A percentile compares a stretch with the other conserved stretches of the same genome.
These are phyloP conservation scores for Passalora sequoiae DNA, from an alignment of 2,329 filamentous ascomycete species.

Conservation along the genomic window DNA sequence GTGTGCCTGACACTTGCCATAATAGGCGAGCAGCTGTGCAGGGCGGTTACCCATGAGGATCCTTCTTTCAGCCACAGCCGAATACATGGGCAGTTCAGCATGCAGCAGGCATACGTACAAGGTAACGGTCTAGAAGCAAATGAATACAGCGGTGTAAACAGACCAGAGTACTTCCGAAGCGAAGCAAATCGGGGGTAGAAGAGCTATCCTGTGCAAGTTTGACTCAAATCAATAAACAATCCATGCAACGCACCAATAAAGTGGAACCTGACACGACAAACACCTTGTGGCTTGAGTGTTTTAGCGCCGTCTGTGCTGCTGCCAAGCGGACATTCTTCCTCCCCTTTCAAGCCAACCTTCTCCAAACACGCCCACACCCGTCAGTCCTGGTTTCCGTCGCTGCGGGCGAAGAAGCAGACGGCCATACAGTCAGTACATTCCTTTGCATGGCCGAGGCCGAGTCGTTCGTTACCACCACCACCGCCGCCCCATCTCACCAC, in stretches of 20 bases:
- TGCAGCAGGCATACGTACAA: not conserved
- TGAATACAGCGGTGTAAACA: not conserved
- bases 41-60: not conserved
- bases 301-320: too few relatives aligned
- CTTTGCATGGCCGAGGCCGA: slow-evolving; percentile 2
- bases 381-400: not conserved
- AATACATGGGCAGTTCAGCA: not conserved
- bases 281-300: not conserved
- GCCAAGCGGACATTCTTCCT: not conserved
- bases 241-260: too few relatives aligned
- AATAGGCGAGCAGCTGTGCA: too few relatives aligned
- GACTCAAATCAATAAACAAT: not conserved
- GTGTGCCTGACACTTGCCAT: slow-evolving; percentile 3
- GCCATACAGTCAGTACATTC: not conserved
- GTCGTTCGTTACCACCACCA: not conserved
- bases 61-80: not conserved
- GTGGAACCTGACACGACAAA: too few relatives aligned
- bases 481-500: slow-evolving; percentile 10
- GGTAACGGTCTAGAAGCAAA: not conserved
- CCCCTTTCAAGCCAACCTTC: not conserved
- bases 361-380: not conserved
- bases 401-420: not conserved
- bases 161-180: not conserved
- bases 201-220: not conserved
- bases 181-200: not conserved